phyloP scores from a whole-genome alignment of 169 alveolate genomes.

The Plasmodium cynomolgi region DNA sequence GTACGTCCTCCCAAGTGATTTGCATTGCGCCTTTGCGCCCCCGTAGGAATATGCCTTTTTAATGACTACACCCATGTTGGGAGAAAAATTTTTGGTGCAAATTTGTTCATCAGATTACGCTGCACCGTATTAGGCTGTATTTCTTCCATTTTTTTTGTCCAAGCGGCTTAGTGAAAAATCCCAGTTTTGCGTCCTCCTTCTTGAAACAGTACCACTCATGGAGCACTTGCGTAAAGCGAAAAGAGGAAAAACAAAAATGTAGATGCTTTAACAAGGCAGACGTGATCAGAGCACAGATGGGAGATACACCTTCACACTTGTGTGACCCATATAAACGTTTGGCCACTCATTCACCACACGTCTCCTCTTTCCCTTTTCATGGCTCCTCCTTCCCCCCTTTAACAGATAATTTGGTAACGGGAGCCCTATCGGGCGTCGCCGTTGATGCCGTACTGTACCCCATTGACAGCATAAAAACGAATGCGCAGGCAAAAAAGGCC shows the following conservation, averaged over 20 bases:
- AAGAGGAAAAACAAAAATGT: background rate
- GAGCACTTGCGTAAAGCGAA: slow-evolving; percentile 26
- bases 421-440: slow-evolving; percentile 86
- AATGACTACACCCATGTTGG: background rate
- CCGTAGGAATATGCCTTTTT: background rate
- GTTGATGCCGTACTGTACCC: slow-evolving; percentile 85
- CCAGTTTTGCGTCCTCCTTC: background rate
- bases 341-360: background rate
- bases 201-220: background rate
- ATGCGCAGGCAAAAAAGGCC: slow-evolving; percentile 75
- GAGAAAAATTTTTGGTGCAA: background rate
- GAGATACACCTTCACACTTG: background rate
- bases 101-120: background rate
- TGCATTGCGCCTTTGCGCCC: background rate
- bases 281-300: background rate
- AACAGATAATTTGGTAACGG: slow-evolving; percentile 83
- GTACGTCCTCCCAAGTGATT: background rate
- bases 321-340: background rate
- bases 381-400: background rate
- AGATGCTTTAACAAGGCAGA: background rate
- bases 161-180: background rate
- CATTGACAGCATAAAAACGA: slow-evolving; percentile 84
- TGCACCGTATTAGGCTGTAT: background rate
- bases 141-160: slow-evolving; percentile 4
- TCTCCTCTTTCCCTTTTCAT: background rate